Conservation (phyloP, 768 basidiomycete genomes). For the Hypholoma fasciculare region DNA sequence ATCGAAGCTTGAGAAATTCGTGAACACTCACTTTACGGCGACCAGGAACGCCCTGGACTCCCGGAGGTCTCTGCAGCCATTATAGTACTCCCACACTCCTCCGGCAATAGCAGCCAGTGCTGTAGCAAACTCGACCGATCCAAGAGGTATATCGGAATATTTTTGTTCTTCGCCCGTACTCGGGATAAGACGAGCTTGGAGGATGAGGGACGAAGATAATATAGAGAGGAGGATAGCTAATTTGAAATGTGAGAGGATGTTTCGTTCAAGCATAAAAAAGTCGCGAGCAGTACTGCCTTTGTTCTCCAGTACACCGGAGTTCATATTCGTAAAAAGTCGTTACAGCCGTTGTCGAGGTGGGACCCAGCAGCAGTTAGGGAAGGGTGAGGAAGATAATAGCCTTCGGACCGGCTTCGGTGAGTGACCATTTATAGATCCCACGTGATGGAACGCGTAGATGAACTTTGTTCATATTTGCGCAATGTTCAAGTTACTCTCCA, state of each 20-base stretch:
- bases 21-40: slow-evolving; percentile 49
- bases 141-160: slow-evolving; percentile 43
- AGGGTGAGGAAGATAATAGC: neutral
- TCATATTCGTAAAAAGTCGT: slow-evolving; percentile 14
- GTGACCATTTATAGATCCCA: slow-evolving; percentile 17
- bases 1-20: neutral
- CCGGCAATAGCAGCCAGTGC: slow-evolving; percentile 54
- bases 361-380: neutral
- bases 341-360: neutral
- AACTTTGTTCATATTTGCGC: slow-evolving; percentile 40
- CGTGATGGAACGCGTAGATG: slow-evolving; percentile 32
- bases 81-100: slow-evolving; percentile 68
- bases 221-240: slow-evolving; percentile 65
- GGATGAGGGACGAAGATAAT: slow-evolving; percentile 62
- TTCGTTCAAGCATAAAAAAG: slow-evolving; percentile 79
- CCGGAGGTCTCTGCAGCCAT: slow-evolving; percentile 55
- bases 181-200: slow-evolving; percentile 60
- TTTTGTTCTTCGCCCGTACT: slow-evolving; percentile 18
- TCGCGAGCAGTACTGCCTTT: slow-evolving; percentile 68
- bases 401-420: neutral
- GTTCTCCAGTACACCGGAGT: slow-evolving; percentile 39
- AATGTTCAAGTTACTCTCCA: slow-evolving; percentile 32
- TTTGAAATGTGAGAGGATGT: slow-evolving; percentile 68
- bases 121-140: slow-evolving; percentile 51
- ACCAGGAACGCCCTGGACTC: slow-evolving; percentile 60